Conservation (phyloP, 1,284 basidiomycete genomes). For the Apiotrichum gracile region DNA sequence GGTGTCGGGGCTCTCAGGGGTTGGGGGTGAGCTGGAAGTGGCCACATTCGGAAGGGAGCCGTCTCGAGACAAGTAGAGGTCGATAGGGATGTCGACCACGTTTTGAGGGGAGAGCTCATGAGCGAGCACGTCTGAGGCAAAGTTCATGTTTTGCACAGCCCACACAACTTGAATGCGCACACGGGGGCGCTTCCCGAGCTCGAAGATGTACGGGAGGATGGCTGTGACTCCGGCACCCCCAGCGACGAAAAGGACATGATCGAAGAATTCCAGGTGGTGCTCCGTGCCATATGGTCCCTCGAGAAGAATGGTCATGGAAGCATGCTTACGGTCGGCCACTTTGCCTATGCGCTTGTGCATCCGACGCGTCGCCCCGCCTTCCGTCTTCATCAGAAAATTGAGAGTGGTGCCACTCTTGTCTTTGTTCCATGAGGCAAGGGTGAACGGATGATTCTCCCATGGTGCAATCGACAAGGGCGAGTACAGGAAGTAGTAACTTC, state of each 20-base stretch:
- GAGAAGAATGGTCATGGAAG: constrained; percentile 13
- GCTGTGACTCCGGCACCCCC: constrained; percentile 29
- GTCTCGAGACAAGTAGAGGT: constrained; percentile 4
- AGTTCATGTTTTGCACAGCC: constrained; percentile 16
- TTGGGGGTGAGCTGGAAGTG: neutral
- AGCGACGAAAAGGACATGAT: constrained; percentile 22
- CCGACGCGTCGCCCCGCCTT: constrained; percentile 16
- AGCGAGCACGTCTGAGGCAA: constrained; percentile 20
- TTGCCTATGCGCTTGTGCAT: constrained; percentile 1
- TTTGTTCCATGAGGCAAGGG: constrained; percentile 11
- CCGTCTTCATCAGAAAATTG: constrained; percentile 20
- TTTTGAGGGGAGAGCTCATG: constrained; percentile 12
- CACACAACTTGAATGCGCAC: no score
- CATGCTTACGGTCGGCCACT: neutral
- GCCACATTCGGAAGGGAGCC: neutral
- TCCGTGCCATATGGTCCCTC: constrained; percentile 34
- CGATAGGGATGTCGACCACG: neutral
- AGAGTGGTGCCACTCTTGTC: neutral
- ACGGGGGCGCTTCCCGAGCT: no score
- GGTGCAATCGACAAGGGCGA: constrained; percentile 15
- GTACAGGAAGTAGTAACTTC: constrained; percentile 28
- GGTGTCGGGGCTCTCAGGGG: neutral
- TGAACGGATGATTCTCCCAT: constrained; percentile 33
- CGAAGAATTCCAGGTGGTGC: constrained; percentile 10
- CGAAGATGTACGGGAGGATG: constrained; percentile 20